phyloP scores from a whole-genome alignment of 176 grass and related monocot species.

The Dendrocalamus sinicus region DNA sequence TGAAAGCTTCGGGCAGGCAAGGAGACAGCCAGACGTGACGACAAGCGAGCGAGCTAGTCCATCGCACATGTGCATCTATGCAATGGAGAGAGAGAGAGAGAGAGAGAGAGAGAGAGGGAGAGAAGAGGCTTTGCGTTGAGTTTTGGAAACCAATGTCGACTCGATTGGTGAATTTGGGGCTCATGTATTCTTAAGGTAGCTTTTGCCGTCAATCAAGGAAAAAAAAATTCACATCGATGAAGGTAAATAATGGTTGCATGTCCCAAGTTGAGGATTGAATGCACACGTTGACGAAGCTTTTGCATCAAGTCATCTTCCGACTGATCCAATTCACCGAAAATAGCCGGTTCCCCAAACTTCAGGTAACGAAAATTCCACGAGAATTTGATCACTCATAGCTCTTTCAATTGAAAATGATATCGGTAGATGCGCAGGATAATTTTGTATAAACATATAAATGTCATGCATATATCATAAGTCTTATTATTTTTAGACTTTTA shows the following conservation, averaged over 20 bases:
- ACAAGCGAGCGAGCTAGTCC: conserved; percentile 5
- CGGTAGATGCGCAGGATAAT: too few species aligned
- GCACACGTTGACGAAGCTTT: conserved; percentile 24
- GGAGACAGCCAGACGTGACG: conserved; percentile 33
- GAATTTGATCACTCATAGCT: neutral
- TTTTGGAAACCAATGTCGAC: conserved; percentile 42
- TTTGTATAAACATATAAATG: too few species aligned
- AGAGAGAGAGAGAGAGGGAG: conserved; percentile 3
- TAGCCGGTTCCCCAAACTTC: neutral
- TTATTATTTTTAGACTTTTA: too few species aligned
- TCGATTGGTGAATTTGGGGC: neutral
- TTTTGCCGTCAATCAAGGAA: conserved; percentile 37
- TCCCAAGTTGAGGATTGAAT: neutral
- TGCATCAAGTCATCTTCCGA: neutral
- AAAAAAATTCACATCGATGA: neutral
- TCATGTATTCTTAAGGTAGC: conserved; percentile 40
- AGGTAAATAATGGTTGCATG: conserved; percentile 21
- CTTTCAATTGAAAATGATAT: neutral
- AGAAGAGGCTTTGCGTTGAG: conserved; percentile 24
- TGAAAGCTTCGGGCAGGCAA: conserved; percentile 32
- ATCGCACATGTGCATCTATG: neutral
- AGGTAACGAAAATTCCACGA: neutral
- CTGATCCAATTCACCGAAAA: neutral
- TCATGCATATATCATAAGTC: too few species aligned
- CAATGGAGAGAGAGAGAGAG: neutral